Evolutionary conservation across 345 rosid species (phyloP).

Genomic region (Alliaria petiolata): DNA sequence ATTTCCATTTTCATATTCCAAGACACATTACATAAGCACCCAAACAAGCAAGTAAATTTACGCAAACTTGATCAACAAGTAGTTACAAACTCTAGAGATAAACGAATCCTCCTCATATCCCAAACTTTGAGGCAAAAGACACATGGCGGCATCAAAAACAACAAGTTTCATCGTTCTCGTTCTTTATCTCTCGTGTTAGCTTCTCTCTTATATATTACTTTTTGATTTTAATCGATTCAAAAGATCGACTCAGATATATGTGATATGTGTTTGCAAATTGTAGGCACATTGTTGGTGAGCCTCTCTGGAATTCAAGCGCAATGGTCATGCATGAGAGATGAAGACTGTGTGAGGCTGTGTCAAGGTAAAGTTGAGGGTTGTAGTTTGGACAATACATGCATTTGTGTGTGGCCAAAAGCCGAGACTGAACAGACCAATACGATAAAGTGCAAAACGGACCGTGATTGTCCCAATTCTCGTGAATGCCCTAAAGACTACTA

Average conservation of each 20-base stretch:
- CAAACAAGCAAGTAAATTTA: background rate
- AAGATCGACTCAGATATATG: background rate
- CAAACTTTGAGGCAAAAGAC: background rate
- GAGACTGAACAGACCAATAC: background rate
- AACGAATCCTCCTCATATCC: background rate
- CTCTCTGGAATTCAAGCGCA: background rate
- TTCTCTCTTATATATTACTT: background rate
- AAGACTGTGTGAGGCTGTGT: background rate
- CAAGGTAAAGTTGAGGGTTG: background rate
- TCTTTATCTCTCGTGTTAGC: background rate
- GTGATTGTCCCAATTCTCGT: conserved; percentile 6
- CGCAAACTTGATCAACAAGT: background rate
- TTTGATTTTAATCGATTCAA: background rate
- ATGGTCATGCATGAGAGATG: background rate
- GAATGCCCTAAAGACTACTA: background rate
- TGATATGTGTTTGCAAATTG: background rate
- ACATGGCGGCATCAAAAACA: background rate
- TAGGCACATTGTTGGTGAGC: background rate
- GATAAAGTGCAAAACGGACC: background rate
- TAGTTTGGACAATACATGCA: background rate
- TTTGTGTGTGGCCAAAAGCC: background rate
- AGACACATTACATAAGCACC: background rate
- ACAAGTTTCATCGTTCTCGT: background rate
- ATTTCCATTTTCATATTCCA: background rate
- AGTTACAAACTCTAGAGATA: background rate